Evolutionary conservation across 2,329 filamentous ascomycete species (phyloP).

Genomic region (Fusarium papillatum): DNA sequence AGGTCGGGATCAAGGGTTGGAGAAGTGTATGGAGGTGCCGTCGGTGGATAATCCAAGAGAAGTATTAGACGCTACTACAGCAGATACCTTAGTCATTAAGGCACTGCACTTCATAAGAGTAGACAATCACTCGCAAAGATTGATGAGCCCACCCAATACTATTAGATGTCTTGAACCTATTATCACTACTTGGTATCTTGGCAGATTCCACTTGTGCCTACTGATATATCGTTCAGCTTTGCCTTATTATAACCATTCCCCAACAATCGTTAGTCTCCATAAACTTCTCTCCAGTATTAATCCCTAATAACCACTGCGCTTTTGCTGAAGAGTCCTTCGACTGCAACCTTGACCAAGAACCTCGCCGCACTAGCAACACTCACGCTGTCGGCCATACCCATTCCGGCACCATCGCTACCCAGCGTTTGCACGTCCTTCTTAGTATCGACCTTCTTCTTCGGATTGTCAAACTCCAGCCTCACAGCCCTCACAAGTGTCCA

Average conservation of each 20-base stretch:
- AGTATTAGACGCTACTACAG: not conserved
- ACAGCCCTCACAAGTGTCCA: conserved; percentile 53
- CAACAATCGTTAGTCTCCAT: not conserved
- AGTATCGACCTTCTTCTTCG: conserved; percentile 10
- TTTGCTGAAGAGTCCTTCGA: conserved; percentile 39
- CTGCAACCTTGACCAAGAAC: conserved; percentile 51
- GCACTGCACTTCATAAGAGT: not conserved
- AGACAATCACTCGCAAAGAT: not conserved
- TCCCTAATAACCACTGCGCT: conserved; percentile 34
- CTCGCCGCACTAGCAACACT: conserved; percentile 45
- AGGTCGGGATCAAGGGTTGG: not conserved
- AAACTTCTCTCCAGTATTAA: not conserved
- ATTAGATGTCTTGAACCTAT: not conserved
- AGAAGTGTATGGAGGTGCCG: not conserved
- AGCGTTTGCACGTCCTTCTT: conserved; percentile 41
- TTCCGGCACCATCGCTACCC: conserved; percentile 47
- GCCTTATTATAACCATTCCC: not conserved
- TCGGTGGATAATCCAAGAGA: not conserved
- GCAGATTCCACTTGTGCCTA: not conserved
- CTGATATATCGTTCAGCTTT: not conserved
- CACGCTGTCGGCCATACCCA: conserved; percentile 47
- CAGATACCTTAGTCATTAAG: not conserved
- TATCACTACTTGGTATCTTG: not conserved
- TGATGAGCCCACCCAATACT: not conserved
- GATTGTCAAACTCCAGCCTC: conserved; percentile 48